Evolutionary conservation across 805 yeast species (phyloP).

Genomic region (Ogataea angusta): DNA sequence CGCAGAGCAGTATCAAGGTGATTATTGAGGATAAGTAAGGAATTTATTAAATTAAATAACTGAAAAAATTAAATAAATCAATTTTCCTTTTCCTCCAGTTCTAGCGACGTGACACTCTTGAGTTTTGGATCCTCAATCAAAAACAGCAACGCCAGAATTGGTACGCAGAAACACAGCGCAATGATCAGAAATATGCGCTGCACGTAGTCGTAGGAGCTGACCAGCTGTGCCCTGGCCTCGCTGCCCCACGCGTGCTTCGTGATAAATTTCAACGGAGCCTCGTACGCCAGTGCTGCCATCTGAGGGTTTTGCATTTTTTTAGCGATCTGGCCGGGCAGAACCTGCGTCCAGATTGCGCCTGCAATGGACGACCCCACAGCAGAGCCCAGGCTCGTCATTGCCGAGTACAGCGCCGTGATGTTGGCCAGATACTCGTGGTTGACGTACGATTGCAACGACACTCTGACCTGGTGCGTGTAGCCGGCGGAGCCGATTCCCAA

Average conservation of each 20-base stretch:
- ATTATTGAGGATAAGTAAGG: conserved; percentile 42
- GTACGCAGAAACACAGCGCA: conserved; percentile 1
- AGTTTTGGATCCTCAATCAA: background rate
- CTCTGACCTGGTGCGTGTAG: conserved; percentile 32
- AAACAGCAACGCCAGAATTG: background rate
- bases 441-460: conserved; percentile 39
- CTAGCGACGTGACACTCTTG: background rate
- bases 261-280: background rate
- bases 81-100: background rate
- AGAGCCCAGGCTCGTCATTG: conserved; percentile 33
- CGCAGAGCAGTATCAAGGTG: conserved; percentile 45
- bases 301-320: background rate
- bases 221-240: background rate
- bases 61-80: background rate
- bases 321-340: conserved; percentile 36
- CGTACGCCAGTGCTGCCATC: background rate
- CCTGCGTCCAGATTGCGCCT: conserved; percentile 44
- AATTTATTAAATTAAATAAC: no score
- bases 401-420: conserved; percentile 32
- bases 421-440: conserved; percentile 27
- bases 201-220: background rate
- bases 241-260: background rate
- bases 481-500: conserved; percentile 35
- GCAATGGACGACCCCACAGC: conserved; percentile 38
- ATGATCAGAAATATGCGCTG: background rate